Conservation (phyloP, 2,329 filamentous ascomycete species). For the Pseudocercospora fuligena region DNA sequence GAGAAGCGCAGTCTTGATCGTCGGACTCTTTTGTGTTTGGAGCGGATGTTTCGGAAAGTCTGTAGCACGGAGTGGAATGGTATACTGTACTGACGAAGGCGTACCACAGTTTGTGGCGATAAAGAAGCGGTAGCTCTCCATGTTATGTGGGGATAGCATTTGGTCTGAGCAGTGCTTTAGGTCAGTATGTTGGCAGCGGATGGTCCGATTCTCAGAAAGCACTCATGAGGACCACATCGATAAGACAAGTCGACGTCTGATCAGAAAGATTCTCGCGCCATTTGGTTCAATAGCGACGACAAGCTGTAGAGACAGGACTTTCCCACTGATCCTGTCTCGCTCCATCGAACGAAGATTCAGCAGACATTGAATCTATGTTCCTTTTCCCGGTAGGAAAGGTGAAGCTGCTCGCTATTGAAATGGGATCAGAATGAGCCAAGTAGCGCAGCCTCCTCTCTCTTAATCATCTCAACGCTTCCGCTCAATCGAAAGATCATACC, state of each 20-base stretch:
- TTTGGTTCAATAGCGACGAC: neutral
- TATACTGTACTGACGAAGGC: neutral
- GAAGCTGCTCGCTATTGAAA: neutral
- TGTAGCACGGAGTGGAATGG: neutral
- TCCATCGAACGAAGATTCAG: neutral
- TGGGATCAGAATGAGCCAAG: neutral
- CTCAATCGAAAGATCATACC: neutral
- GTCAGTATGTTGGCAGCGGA: neutral
- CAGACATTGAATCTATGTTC: neutral
- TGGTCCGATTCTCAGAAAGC: neutral
- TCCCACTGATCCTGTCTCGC: neutral
- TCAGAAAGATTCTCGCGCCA: neutral
- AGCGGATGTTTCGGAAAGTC: constrained; percentile 1
- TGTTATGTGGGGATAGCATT: neutral
- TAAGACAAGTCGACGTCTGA: neutral
- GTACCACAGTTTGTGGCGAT: neutral
- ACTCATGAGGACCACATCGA: neutral
- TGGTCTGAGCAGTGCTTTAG: neutral
- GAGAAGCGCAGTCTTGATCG: neutral
- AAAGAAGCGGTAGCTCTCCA: neutral
- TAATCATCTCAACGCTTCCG: neutral
- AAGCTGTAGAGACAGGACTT: neutral
- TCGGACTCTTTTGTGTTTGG: neutral
- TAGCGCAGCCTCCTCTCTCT: no score
- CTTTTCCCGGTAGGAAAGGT: no score